Percentiles rank a stretch among this genome's conserved stretches.
phyloP scores from a whole-genome alignment of 805 yeast species.

The Ogataea trehaloabstinens region DNA sequence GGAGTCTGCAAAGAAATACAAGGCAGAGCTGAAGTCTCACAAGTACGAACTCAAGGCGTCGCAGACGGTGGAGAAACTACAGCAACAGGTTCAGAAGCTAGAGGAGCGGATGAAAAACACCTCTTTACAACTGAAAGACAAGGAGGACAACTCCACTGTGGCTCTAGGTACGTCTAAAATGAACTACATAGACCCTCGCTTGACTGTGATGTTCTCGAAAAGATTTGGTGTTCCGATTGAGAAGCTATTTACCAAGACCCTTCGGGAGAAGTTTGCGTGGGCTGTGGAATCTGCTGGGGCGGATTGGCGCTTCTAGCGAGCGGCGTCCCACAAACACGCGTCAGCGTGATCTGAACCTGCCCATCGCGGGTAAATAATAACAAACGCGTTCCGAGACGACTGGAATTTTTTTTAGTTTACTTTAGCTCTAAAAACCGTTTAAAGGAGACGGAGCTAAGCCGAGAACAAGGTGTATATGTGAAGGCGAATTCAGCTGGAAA shows the following conservation, averaged over 20 bases:
- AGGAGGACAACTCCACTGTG: slow-evolving; percentile 91
- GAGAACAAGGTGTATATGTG: too few species aligned
- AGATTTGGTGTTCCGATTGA: slow-evolving; percentile 87
- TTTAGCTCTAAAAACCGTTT: too few species aligned
- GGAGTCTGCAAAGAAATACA: slow-evolving; percentile 49
- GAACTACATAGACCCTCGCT: slow-evolving; percentile 92
- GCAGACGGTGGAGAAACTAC: slow-evolving; percentile 62
- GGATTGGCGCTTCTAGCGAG: slow-evolving; percentile 81
- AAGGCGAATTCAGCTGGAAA: too few species aligned
- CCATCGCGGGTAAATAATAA: neutral
- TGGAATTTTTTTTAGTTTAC: too few species aligned
- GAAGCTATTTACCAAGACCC: slow-evolving; percentile 84
- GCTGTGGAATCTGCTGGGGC: slow-evolving; percentile 90
- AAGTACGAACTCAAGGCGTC: slow-evolving; percentile 56
- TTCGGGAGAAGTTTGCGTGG: slow-evolving; percentile 93
- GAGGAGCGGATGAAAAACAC: slow-evolving; percentile 71
- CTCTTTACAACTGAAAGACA: slow-evolving; percentile 77
- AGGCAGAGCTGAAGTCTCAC: slow-evolving; percentile 57
- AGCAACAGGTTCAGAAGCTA: slow-evolving; percentile 65
- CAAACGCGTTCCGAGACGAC: too few species aligned
- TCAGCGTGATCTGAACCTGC: neutral
- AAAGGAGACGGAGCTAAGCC: too few species aligned
- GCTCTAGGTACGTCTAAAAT: slow-evolving; percentile 90
- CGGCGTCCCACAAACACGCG: too few species aligned
- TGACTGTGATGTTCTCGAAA: slow-evolving; percentile 86